Base-by-base conservation (phyloP, 768 basidiomycete species). In the Podaxis sp. region DNA sequence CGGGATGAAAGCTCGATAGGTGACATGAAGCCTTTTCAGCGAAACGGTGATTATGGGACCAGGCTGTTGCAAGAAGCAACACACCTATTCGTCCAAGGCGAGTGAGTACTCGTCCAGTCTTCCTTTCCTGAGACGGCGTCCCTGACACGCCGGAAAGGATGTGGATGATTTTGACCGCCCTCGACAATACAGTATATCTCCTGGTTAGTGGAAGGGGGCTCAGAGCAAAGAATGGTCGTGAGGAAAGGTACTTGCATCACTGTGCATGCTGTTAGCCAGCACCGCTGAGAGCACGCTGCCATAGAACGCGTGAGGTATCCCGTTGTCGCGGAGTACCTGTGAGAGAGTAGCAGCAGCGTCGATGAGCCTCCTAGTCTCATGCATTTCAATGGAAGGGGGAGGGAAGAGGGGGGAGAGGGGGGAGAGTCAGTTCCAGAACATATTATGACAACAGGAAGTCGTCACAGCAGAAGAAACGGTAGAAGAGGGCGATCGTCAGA, bases 41-140 rank as follows among this genome's bases (percentile, higher is more conserved):
- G 63, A 52, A 58, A 26, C 63, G 39, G 65, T 52, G 5, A 33
- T 19, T 13, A 53, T 63, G 52, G 12, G 39, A 52, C 33, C 28
- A 52, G 38, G 64, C 61, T 42, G 26, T 22, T 55, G 24, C 57
- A 28, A 62, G 33, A 22, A 33, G 44, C 28, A 48, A 68, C 77
- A 61, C 72, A 91, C 92, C 93, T 84, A 69, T 92, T 91, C 61
- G 87, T 92, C 92, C 92, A 93, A n/a, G 92, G 87, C 0, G 92
- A 91, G 67, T 87, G 82, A 12, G 84, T 87, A 22, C 82, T 80
- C 8, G 86, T 82, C 67, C 92, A 84, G 68, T 88, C 83, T 38
- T 85, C 81, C 69, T 79, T 87, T 30, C 83, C 84, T 33, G 85
- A 75, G 58, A 91, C 71, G 12, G 92, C 91, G 66, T 93, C 89